Percentiles rank a stretch among this genome's conserved stretches.
These are phyloP conservation scores for Pseudofabraea citricarpa DNA, from an alignment of 2,329 filamentous ascomycete genomes.

Conservation along the genomic window DNA sequence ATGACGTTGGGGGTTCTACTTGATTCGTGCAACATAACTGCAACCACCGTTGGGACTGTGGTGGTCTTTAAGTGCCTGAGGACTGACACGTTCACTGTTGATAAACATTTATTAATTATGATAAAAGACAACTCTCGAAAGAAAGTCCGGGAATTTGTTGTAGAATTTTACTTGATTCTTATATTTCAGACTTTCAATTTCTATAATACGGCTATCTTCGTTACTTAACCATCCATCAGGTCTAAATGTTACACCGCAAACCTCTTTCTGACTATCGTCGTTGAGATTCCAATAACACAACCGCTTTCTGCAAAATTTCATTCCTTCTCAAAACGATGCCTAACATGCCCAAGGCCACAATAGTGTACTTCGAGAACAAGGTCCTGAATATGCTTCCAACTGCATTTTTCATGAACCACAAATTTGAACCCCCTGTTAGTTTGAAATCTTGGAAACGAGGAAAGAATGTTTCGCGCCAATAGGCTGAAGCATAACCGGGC, in stretches of 20 bases:
- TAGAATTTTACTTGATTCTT: too few relatives aligned
- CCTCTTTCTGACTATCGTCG: neutral
- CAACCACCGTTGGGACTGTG: too few relatives aligned
- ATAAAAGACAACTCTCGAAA: too few relatives aligned
- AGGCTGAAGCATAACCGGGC: conserved; percentile 28
- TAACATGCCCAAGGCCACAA: neutral
- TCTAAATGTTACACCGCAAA: neutral
- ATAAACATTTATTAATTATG: too few relatives aligned
- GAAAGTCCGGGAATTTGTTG: too few relatives aligned
- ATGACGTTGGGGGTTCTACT: too few relatives aligned
- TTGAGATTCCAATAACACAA: neutral
- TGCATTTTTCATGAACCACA: neutral
- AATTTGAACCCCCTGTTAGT: neutral
- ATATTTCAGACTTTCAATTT: too few relatives aligned
- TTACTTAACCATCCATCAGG: too few relatives aligned
- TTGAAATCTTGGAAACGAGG: conserved; percentile 16
- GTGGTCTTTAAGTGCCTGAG: too few relatives aligned
- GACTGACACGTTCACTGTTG: too few relatives aligned
- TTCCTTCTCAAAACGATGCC: neutral
- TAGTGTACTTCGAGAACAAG: neutral
- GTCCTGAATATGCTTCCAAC: neutral
- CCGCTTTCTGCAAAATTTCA: neutral
- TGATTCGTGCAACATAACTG: too few relatives aligned
- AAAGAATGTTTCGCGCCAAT: conserved; percentile 25
- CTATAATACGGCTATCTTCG: too few relatives aligned